A percentile compares a stretch with the other conserved stretches of the same genome.
These are phyloP conservation scores for Ceratocystis cubensis DNA, from an alignment of 2,329 filamentous ascomycete genomes.

Conservation along the genomic window DNA sequence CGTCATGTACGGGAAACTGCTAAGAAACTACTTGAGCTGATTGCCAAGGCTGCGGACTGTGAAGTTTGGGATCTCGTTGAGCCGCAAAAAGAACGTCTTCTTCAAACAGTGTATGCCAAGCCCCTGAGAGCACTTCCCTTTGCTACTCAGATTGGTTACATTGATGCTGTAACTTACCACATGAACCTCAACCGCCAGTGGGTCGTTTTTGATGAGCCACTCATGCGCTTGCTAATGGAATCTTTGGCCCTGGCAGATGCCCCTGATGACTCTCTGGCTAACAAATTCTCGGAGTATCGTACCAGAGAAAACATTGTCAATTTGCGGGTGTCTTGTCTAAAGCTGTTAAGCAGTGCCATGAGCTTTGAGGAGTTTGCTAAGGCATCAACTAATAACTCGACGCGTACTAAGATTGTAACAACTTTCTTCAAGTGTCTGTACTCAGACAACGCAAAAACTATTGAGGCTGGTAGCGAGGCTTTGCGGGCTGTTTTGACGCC, in stretches of 20 bases:
- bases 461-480: slow-evolving; percentile 84
- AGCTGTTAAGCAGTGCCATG: slow-evolving; percentile 85
- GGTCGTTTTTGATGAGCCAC: slow-evolving; percentile 78
- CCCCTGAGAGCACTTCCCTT: slow-evolving; percentile 87
- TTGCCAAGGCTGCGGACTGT: slow-evolving; percentile 64
- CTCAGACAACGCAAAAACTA: slow-evolving; percentile 80
- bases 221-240: slow-evolving; percentile 84
- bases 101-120: slow-evolving; percentile 92
- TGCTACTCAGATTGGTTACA: slow-evolving; percentile 90
- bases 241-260: slow-evolving; percentile 88
- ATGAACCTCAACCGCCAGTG: slow-evolving; percentile 80
- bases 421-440: slow-evolving; percentile 98
- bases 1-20: slow-evolving; percentile 83
- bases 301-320: slow-evolving; percentile 93
- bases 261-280: slow-evolving; percentile 78
- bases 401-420: slow-evolving; percentile 62
- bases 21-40: slow-evolving; percentile 64
- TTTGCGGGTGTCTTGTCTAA: slow-evolving; percentile 84
- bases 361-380: slow-evolving; percentile 83
- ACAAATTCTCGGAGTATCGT: slow-evolving; percentile 86
- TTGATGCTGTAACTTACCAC: slow-evolving; percentile 94
- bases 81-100: slow-evolving; percentile 76
- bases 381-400: slow-evolving; percentile 45
- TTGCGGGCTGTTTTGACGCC: slow-evolving; percentile 77
- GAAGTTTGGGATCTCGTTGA: slow-evolving; percentile 80